Evolutionary conservation across 768 basidiomycete species (phyloP).

Genomic region (Tricholoma sp.): DNA sequence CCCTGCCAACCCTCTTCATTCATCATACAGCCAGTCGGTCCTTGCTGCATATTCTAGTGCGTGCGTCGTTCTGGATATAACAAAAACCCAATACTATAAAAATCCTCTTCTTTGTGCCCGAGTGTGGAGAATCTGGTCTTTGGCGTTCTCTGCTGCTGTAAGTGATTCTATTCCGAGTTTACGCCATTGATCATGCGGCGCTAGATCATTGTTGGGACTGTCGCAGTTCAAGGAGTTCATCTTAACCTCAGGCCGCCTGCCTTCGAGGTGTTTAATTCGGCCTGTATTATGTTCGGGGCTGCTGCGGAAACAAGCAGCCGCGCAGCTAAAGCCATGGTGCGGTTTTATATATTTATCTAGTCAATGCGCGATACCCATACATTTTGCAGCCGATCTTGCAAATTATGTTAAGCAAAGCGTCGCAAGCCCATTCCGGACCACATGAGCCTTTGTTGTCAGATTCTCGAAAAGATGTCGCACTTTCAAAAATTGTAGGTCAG

Average conservation of each 20-base stretch:
- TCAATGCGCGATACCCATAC: not conserved
- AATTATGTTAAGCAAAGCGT: constrained; percentile 39
- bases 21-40: constrained; percentile 47
- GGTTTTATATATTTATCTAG: constrained; percentile 5
- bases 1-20: constrained; percentile 41
- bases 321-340: constrained; percentile 45
- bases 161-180: constrained; percentile 12
- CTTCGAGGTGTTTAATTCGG: constrained; percentile 39
- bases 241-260: constrained; percentile 42
- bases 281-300: constrained; percentile 38
- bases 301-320: constrained; percentile 43
- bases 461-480: constrained; percentile 24
- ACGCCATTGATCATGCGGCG: not conserved
- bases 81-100: constrained; percentile 34
- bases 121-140: too few species aligned
- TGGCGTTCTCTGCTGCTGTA: constrained; percentile 53
- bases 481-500: constrained; percentile 30
- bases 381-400: constrained; percentile 39
- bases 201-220: constrained; percentile 50
- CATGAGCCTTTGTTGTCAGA: constrained; percentile 14
- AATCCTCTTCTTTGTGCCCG: constrained; percentile 43
- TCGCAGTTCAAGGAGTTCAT: constrained; percentile 42
- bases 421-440: constrained; percentile 21
- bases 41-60: constrained; percentile 47
- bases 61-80: constrained; percentile 38